phyloP scores from a whole-genome alignment of 805 yeast species.

The Saccharomyces mikatae region DNA sequence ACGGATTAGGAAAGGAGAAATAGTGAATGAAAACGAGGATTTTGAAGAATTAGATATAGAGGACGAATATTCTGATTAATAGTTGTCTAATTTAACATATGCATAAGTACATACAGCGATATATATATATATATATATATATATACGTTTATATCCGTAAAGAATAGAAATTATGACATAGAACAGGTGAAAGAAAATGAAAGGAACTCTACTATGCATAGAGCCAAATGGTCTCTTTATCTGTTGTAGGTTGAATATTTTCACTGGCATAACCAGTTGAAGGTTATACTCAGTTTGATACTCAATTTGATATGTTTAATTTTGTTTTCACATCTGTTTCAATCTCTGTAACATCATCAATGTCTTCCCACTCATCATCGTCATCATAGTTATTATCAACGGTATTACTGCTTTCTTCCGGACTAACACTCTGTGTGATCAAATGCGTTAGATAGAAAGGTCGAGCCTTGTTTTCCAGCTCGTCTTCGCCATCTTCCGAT shows the following conservation, averaged over 20 bases:
- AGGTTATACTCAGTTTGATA: constrained; percentile 25
- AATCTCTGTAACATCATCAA: constrained; percentile 35
- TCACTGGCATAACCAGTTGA: neutral
- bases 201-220: neutral
- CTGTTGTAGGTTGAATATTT: neutral
- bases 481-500: constrained; percentile 14
- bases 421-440: constrained; percentile 23
- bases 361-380: constrained; percentile 32
- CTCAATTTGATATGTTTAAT: constrained; percentile 28
- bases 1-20: constrained; percentile 30
- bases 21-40: constrained; percentile 33
- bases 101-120: neutral
- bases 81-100: neutral
- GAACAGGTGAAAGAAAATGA: neutral
- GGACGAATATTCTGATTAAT: constrained; percentile 7
- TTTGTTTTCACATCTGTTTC: constrained; percentile 26
- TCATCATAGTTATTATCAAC: constrained; percentile 9
- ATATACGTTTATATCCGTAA: neutral
- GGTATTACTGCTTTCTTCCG: constrained; percentile 8
- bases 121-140: constrained; percentile 1
- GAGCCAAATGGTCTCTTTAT: neutral
- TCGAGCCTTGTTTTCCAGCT: constrained; percentile 30
- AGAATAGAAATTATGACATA: neutral
- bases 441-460: constrained; percentile 40
- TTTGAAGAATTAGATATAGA: constrained; percentile 21